Evolutionary conservation across 768 basidiomycete genomes (phyloP), one percentile per base, ranked within the genome.

Genomic region (Boletus rufocinnamomeus): DNA sequence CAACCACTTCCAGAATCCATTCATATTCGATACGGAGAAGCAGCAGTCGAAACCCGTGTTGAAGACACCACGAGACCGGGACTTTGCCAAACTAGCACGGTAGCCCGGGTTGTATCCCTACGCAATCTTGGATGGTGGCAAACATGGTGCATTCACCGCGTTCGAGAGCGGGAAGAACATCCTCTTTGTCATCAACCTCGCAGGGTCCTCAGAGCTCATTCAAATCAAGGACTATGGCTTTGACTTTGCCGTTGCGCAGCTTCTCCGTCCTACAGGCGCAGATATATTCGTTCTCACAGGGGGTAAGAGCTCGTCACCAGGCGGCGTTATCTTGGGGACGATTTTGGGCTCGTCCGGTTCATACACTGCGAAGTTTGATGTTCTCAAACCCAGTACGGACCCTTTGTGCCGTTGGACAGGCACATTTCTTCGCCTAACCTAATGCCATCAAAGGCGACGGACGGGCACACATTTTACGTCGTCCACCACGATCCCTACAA

Each of bases 401-500:
- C 35, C 11, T 23, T 9, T n/a, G n/a, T 25, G 23, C 25, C 40
- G 2, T 43, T 56, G 21, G 19, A 19, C 1, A 17, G 32, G 2
- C 62, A 59, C 27, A 52, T 70, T 27, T 69, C 69, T 6, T 10
- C 7, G 13, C 69, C 69, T 2, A 1, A 1, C 0, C 58, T 64
- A 3, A 41, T 14, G 14, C 23, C 25, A 14, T 45, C 66, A 23
- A 27, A 52, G 46, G 32, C 48, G 61, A 0, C 56, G 2, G 34
- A 21, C 19, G 54, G 64, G 14, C 60, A 70, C 17, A 67, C 69
- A 16, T 72, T 79, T 6, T 79, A 90, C 65, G 80, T 82, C 3
- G 74, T 89, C 10, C 86, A 78, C 63, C 88, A 87, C 54, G 71
- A 80, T 1, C 90, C 91, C 0, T 76, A 70, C 27, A 89, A 88